Evolutionary conservation across 805 yeast genomes (phyloP).

Genomic region (Yarrowia bubula): DNA sequence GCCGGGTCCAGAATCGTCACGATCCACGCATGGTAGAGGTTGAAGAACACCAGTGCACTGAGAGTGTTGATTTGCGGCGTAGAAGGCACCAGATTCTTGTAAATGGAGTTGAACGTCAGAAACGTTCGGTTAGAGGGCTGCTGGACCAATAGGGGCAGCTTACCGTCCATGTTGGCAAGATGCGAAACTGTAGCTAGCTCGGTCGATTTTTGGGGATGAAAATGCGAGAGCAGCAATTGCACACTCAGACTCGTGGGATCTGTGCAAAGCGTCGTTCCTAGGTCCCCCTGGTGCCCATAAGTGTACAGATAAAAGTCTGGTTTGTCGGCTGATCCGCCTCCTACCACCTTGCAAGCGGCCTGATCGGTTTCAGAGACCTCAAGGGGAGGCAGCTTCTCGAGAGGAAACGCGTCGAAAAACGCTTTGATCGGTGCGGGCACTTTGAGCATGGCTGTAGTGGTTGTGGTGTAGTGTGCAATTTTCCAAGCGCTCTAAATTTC

Average conservation of each 20-base stretch:
- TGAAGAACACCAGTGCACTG: slow-evolving; percentile 27
- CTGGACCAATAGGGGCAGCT: slow-evolving; percentile 29
- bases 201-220: slow-evolving; percentile 2
- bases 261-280: slow-evolving; percentile 30
- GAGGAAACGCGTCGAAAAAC: slow-evolving; percentile 40
- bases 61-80: neutral
- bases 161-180: slow-evolving; percentile 28
- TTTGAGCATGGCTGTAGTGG: slow-evolving; percentile 28
- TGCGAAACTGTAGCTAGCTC: neutral
- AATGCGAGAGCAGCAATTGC: slow-evolving; percentile 30
- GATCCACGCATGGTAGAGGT: slow-evolving; percentile 32
- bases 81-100: slow-evolving; percentile 14
- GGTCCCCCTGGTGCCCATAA: slow-evolving; percentile 34
- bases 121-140: neutral
- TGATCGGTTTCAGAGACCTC: slow-evolving; percentile 3
- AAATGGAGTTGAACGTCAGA: slow-evolving; percentile 18
- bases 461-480: neutral
- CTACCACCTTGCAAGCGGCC: slow-evolving; percentile 5
- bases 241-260: slow-evolving; percentile 38
- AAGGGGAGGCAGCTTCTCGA: slow-evolving; percentile 32
- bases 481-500: neutral
- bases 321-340: slow-evolving; percentile 7
- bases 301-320: slow-evolving; percentile 23
- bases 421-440: slow-evolving; percentile 37
- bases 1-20: slow-evolving; percentile 27